Evolutionary conservation across 305 asterid genomes (phyloP).

Genomic region (Coffea humblotiana): DNA sequence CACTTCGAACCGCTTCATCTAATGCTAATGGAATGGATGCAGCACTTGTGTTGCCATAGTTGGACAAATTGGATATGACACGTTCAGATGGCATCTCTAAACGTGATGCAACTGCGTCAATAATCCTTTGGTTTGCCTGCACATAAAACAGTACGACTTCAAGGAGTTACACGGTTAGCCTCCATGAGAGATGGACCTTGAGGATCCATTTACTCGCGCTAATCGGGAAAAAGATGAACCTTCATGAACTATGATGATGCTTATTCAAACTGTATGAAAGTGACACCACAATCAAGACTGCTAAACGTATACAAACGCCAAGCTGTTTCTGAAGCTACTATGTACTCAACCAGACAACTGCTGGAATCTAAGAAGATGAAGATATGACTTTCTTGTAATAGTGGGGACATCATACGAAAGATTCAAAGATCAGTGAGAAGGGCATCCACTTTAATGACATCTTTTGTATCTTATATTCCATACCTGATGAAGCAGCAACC

Average conservation of each 20-base stretch:
- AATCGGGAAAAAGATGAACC: not conserved
- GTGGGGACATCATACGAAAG: not conserved
- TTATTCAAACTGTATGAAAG: not conserved
- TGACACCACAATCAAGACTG: not conserved
- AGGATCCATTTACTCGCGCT: too few species aligned
- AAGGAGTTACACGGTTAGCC: not conserved
- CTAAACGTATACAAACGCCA: not conserved
- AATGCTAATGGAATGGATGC: conserved; percentile 92
- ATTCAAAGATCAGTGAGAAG: not conserved
- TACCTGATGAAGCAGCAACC: conserved; percentile 93
- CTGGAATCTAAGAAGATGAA: not conserved
- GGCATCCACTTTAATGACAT: not conserved
- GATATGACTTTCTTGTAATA: not conserved
- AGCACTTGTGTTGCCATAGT: conserved; percentile 88
- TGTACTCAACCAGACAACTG: not conserved
- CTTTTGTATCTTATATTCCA: not conserved
- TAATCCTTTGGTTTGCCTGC: conserved; percentile 93
- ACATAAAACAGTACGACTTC: conserved; percentile 11
- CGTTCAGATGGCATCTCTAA: conserved; percentile 64
- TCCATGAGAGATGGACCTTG: not conserved
- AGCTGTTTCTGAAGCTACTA: not conserved
- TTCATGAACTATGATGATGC: not conserved
- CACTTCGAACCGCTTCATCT: conserved; percentile 89
- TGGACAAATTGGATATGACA: conserved; percentile 82
- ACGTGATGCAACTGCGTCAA: conserved; percentile 85